Base-by-base conservation (phyloP, 2,329 filamentous ascomycete species). In the Penicillium concentricum region DNA sequence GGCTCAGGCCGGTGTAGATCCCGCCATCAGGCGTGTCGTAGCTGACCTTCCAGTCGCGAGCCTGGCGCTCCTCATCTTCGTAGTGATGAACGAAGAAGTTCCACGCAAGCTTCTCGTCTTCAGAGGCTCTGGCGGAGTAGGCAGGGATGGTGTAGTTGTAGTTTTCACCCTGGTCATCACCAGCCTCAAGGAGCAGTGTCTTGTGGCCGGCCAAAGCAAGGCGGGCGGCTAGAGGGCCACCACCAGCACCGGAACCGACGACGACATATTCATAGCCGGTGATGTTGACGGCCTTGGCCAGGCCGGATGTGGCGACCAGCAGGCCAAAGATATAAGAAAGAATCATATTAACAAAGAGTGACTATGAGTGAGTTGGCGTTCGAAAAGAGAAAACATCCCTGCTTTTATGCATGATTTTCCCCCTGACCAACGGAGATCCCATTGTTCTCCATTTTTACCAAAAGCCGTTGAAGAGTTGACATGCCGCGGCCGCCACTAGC, bases 1-100 rank as follows among this genome's bases (percentile, higher is more conserved):
- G 83, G 55, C 77, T 73, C 7, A 79, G 69, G 13, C 84, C 84
- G 15, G 78, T 81, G 64, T 86, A 86, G 34, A 79, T 69, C 2
- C 70, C 68, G 13, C 82, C 83, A 48, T 80, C 71, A 0, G 79
- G 74, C 0, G 69, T 79, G 70, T 62, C 71, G 66, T 65, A 75
- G 15, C 77, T 74, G 43, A 76, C 70, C 52, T 78, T 74, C 45
- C 70, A 70, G 57, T 74, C 69, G 20, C 64, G 59, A 9, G 59
- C 61, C 52, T 72, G 66, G 12, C 63, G 59, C n/a, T 66, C 57
- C 8, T 68, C 66, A 50, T 76, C 65, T 38, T 52, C 57, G 50
- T 73, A 72, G 61, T 74, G 71, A 15, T 65, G 67, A 30, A 72
- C 71, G 48, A 71, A 75, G 58, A 70, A 73, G 56, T 75, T 68